Conservation (phyloP, 2,329 filamentous ascomycete genomes). For the Monosporascus ibericus region DNA sequence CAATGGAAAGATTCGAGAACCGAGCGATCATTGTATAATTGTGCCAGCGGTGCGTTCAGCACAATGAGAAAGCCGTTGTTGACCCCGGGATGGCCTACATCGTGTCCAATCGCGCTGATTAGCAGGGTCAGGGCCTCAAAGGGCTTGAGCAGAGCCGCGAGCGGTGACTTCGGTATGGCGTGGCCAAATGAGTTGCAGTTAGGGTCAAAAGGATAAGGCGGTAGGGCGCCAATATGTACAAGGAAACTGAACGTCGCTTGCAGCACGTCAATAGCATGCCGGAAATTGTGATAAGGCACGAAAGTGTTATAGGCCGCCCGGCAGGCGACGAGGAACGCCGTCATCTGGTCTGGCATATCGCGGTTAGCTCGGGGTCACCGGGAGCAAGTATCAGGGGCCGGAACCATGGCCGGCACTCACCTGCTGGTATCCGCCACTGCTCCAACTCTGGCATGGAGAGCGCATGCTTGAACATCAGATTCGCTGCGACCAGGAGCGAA, state of each 20-base stretch:
- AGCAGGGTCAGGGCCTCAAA: constrained; percentile 86
- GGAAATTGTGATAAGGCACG: constrained; percentile 96
- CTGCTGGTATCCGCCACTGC: constrained; percentile 70
- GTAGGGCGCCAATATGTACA: constrained; percentile 69
- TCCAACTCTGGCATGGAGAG: constrained; percentile 75
- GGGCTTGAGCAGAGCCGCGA: constrained; percentile 71
- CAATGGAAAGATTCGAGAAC: constrained; percentile 97
- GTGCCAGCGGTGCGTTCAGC: constrained; percentile 85
- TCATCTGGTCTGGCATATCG: constrained; percentile 61
- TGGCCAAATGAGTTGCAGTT: constrained; percentile 22
- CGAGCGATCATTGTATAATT: constrained; percentile 94
- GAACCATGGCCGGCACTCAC: constrained; percentile 40
- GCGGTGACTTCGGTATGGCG: constrained; percentile 47
- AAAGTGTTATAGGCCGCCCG: constrained; percentile 94
- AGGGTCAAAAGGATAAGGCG: constrained; percentile 49
- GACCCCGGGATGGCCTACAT: constrained; percentile 94
- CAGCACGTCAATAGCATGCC: constrained; percentile 92
- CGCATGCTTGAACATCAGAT: constrained; percentile 85
- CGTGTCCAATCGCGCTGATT: constrained; percentile 94
- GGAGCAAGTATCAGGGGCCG: constrained; percentile 13
- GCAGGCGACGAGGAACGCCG: constrained; percentile 80
- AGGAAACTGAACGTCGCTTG: constrained; percentile 92
- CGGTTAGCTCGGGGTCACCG: constrained; percentile 31
- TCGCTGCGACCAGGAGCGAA: constrained; percentile 79
- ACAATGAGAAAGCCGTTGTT: constrained; percentile 96